phyloP scores from a whole-genome alignment of 495 filamentous ascomycete species.

The Arthonia radiata region DNA sequence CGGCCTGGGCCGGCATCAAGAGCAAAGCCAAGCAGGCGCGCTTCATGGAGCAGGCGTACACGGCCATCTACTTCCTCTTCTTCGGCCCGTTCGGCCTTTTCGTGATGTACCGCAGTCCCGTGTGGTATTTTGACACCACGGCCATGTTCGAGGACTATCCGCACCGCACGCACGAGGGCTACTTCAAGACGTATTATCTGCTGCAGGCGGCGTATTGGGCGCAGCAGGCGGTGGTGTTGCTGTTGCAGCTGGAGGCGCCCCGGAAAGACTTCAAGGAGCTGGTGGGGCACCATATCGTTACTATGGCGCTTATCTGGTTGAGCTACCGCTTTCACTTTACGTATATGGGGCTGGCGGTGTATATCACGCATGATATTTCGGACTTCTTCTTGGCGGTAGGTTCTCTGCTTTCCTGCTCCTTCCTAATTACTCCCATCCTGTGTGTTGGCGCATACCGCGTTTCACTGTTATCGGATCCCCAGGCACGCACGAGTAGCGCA shows the following conservation, averaged over 20 bases:
- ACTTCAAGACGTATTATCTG: conserved; percentile 95
- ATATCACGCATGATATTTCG: conserved; percentile 85
- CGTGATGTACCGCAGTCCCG: conserved; percentile 68
- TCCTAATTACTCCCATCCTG: conserved; percentile 1
- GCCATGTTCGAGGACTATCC: conserved; percentile 87
- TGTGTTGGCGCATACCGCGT: background rate
- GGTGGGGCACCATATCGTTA: conserved; percentile 83
- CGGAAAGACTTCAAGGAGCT: conserved; percentile 93
- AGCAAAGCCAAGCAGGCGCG: conserved; percentile 59
- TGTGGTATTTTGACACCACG: conserved; percentile 95
- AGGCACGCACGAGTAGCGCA: conserved; percentile 1
- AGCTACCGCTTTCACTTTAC: conserved; percentile 98
- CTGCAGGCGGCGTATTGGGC: conserved; percentile 92
- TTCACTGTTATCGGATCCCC: background rate
- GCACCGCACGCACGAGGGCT: conserved; percentile 54
- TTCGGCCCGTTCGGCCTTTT: conserved; percentile 74
- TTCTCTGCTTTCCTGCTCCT: conserved; percentile 4
- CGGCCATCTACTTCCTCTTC: conserved; percentile 76
- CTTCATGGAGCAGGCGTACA: conserved; percentile 97
- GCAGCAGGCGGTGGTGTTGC: conserved; percentile 77
- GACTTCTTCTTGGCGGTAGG: conserved; percentile 94
- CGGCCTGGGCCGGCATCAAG: conserved; percentile 41
- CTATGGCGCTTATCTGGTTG: conserved; percentile 58
- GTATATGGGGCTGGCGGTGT: conserved; percentile 89
- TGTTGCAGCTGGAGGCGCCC: conserved; percentile 80